Evolutionary conservation across 805 yeast species (phyloP), one percentile per base, ranked within the genome.

Genomic region (Wickerhamomyces ciferrii): DNA sequence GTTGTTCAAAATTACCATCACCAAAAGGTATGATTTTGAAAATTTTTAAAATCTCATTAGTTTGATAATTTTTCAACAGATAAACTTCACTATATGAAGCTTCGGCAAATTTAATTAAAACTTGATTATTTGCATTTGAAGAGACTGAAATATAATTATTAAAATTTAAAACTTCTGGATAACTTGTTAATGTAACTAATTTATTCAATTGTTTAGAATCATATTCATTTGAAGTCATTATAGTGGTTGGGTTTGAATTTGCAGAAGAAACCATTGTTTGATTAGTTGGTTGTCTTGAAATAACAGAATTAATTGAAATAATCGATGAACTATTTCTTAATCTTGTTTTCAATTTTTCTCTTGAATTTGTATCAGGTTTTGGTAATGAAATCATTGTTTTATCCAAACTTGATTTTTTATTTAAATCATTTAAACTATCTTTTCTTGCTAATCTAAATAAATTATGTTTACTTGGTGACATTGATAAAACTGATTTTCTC

Each of bases 21-120:
- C 78, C 79, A 63, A 79, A 77, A 10, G 84, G 82, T 44, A 78
- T 69, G 17, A 79, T 58, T 50, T 79, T 78, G 62, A 72, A 68
- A 31, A 76, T 72, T 41, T 61, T 61, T 29, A 61, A 44, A 5
- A 65, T 61, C 15, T 54, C 52, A 20, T 54, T 56, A 5, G 59
- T 52, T 17, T 47, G 37, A 20, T 47, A 47, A 36, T 54, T 54
- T 41, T 56, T 64, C 35, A 66, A 61, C 8, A 63, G 53, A 45
- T 62, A 76, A 8, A 74, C 73, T 49, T 76, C 79, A 46, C 72
- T 65, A 54, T 66, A 72, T 1, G 76, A 65, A 1, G 79, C 76
- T 52, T 77, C 80, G 8, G 72, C 68, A 21, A 74, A 60, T 53
- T 75, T 74, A 18, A 53, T 54, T 39, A 76, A 48, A 2, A 47